Evolutionary conservation across 2,329 filamentous ascomycete species (phyloP), one percentile per base, ranked within the genome.

Genomic region (Trichophyton equinum): DNA sequence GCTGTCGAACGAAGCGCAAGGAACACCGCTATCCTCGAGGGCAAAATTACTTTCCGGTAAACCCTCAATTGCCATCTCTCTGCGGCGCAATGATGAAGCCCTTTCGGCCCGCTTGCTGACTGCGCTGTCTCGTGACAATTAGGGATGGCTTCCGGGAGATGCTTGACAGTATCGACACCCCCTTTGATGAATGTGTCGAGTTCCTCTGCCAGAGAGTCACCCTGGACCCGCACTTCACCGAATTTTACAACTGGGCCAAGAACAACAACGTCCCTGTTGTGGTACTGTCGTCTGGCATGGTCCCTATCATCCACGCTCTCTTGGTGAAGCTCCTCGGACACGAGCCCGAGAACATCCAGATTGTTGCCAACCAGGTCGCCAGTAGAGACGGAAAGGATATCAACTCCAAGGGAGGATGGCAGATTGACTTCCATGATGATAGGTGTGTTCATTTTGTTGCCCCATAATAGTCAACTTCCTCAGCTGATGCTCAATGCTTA

Each of bases 241-340:
- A 87, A 67, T 99, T 97, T 76, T 92, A 91, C 76, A 76, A 84
- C 67, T 99, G 90, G 89, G 83, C 87, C 36, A 81, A 85, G 64
- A 79, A 80, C 65, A 85, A 92, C 75, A 91, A 95, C 72, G 85
- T 97, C 13, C 94, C 94, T 27, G 87, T 96, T 64, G 91, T 97
- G 20, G 88, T 99, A 22, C 80, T 99, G 38, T 94, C 88, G 64
- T 89, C 88, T 51, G 94, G 94, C 65, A 97, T 99, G 94, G 82
- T 85, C 67, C 92, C 92, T 42, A 84, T 97, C 68, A 96, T 99
- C 72, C 84, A 85, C 63, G 89, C 88, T 15, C 80, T 97, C 65
- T 79, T 99, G 62, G 82, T 86, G 64, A 85, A 88, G 67, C 81
- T 95, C 58, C 80, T 97, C 2, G 92, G 91, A n/a, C 85, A 87